phyloP scores from a whole-genome alignment of 768 basidiomycete species.

The Hebeloma cylindrosporum region DNA sequence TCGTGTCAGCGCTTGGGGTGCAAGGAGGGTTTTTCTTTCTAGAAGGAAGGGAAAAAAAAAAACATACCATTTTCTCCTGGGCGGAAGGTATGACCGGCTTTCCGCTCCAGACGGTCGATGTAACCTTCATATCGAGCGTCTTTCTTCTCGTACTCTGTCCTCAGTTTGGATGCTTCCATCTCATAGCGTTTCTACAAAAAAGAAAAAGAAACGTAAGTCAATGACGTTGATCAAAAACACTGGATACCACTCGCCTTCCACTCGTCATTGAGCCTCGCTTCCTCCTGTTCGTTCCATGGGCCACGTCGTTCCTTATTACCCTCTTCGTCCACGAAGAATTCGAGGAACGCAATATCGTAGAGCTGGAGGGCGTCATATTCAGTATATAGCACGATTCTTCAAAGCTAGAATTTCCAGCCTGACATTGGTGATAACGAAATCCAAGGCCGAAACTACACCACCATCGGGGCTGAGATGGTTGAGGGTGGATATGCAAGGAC shows the following conservation, averaged over 20 bases:
- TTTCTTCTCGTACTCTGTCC: slow-evolving; percentile 56
- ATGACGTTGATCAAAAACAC: not conserved
- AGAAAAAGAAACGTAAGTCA: not conserved
- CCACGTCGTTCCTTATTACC: slow-evolving; percentile 54
- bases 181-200: slow-evolving; percentile 54
- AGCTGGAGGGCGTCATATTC: not conserved
- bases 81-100: slow-evolving; percentile 47
- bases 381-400: not conserved
- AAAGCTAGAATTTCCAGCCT: not conserved
- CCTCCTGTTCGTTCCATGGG: slow-evolving; percentile 71
- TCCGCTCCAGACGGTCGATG: slow-evolving; percentile 62
- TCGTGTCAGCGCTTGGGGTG: slow-evolving; percentile 8
- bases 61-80: slow-evolving; percentile 41
- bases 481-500: slow-evolving; percentile 72
- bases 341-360: slow-evolving; percentile 73
- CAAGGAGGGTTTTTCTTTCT: too few relatives aligned
- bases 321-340: slow-evolving; percentile 52
- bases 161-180: slow-evolving; percentile 56
- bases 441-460: slow-evolving; percentile 72
- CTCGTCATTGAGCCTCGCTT: slow-evolving; percentile 51
- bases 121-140: slow-evolving; percentile 54
- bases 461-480: slow-evolving; percentile 81
- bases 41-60: slow-evolving; percentile 1
- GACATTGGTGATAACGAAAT: slow-evolving; percentile 73
- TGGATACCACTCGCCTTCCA: slow-evolving; percentile 62